Evolutionary conservation across 352 stramenopile genomes (phyloP), one percentile per base, ranked within the genome.

Genomic region (Peronospora belbahrii): DNA sequence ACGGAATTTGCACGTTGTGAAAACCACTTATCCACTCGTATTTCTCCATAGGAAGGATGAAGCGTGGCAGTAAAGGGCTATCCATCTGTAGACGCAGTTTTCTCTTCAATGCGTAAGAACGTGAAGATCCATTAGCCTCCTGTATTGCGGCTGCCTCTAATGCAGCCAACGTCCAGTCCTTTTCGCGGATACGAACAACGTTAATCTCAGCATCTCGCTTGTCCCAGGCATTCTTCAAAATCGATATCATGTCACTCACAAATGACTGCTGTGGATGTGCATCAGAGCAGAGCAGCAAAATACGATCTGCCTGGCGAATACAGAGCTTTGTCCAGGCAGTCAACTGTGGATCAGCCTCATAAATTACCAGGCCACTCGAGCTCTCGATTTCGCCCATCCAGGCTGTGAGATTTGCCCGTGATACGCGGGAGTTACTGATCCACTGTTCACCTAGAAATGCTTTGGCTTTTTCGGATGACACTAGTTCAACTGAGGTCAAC

Each of bases 11-110:
- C 1, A 94, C 79, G 30, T 94, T 94, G 59, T 94, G 83, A 19
- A 85, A 94, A 6, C 72, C 70, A 36, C 66, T 86, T 31, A 94
- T 87, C 79, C 80, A 94, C 56, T 94, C 79, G 34, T 85, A 86
- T 27, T 88, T 88, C 34, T 94, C 79, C 68, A 90, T 75, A 2
- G 77, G 74, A 14, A 88, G 62, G 22, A 90, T 60, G 11, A 87
- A 86, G 3, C 71, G 63, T 7, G 81, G 74, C 15, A 88, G 44
- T 27, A 88, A 70, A 0, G 74, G 71, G 39, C 65, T 83, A 15
- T 78, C 45, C 31, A 73, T 77, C 43, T 69, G 59, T 10, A 88
- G 50, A 8, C 74, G 66, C 23, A 90, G 51, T 23, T 64, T 77
- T 42, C 72, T 73, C 46, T 79, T 86, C 13, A 87, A 45, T 0